Evolutionary conservation across 2,329 filamentous ascomycete genomes (phyloP), one percentile per base, ranked within the genome.

Genomic region (Alternaria arbusti): DNA sequence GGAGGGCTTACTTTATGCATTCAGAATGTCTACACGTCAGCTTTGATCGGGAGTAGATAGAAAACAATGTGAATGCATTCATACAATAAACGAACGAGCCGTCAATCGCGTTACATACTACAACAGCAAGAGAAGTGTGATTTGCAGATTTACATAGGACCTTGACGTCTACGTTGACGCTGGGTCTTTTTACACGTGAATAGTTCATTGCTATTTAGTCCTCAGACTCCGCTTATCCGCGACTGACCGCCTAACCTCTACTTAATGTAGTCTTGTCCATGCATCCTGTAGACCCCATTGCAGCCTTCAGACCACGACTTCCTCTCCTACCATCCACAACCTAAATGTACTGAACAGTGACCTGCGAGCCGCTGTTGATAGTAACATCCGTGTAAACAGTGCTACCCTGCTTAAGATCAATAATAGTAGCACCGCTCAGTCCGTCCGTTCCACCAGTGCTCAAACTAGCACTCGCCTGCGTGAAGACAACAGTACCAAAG

Each of bases 371-470:
- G 23, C 57, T 60, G 43, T 55, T 46, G 9, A 60, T 55, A 22
- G 43, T 26, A 28, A 61, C 45, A 44, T 61, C 52, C 23, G 45
- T 59, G 40, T 59, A 32, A 25, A 59, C 49, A 25, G 57, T 59
- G 20, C 40, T 45, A 15, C 49, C 57, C 57, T 36, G 47, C 57
- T 54, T 59, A 9, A 56, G 44, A 20, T 60, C 44, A 23, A 32
- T 30, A 4, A 60, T 56, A 6, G 51, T 56, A 30, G 45, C 51
- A n/a, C 12, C 13, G 23, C 28, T 43, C 54, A 61, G 12, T 13
- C 15, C 28, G 5, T 58, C 46, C 9, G 15, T 23, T 12, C 46
- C 59, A 43, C 59, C 47, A 11, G 22, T 58, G 23, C 47, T 58
- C 22, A 47, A 2, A 3, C 12, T 26, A 28, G 46, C 40, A 58